Evolutionary conservation across 257 asterid species (phyloP).

Genomic region (Nicotiana noctiflora): DNA sequence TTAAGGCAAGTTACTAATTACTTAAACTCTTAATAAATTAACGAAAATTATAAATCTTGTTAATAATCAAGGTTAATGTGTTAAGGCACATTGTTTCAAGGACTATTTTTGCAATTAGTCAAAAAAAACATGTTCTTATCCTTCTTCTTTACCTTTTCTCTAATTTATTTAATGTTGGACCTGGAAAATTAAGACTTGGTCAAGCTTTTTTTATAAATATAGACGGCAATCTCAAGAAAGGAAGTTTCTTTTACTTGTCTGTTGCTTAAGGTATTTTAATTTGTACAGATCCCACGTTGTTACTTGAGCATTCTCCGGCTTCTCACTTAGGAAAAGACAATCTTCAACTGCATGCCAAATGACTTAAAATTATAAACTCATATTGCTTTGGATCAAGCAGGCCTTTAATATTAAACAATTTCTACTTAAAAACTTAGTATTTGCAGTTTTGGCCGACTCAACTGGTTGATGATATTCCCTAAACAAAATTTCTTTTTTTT

Average conservation of each 20-base stretch:
- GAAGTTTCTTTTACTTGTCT: constrained; percentile 1
- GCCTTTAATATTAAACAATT: neutral
- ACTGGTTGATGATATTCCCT: neutral
- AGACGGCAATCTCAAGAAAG: constrained; percentile 7
- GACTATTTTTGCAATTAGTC: neutral
- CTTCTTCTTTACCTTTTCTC: neutral
- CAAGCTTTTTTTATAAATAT: neutral
- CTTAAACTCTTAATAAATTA: neutral
- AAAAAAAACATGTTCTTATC: neutral
- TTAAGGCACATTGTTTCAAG: neutral
- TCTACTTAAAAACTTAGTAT: neutral
- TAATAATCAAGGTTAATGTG: neutral
- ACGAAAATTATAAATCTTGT: neutral
- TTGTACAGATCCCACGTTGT: neutral
- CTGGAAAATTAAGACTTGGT: neutral
- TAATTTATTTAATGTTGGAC: neutral
- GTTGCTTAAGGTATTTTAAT: constrained; percentile 1
- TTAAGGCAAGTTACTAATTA: no score
- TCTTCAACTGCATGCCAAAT: neutral
- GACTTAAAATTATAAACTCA: neutral
- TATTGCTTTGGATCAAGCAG: neutral
- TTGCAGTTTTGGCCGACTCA: neutral
- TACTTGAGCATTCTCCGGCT: constrained; percentile 1
- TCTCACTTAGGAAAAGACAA: constrained; percentile 1
- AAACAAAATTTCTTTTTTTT: neutral